These are phyloP conservation scores for Zalaria obscura DNA, from an alignment of 2,329 filamentous ascomycete genomes.

Conservation along the genomic window DNA sequence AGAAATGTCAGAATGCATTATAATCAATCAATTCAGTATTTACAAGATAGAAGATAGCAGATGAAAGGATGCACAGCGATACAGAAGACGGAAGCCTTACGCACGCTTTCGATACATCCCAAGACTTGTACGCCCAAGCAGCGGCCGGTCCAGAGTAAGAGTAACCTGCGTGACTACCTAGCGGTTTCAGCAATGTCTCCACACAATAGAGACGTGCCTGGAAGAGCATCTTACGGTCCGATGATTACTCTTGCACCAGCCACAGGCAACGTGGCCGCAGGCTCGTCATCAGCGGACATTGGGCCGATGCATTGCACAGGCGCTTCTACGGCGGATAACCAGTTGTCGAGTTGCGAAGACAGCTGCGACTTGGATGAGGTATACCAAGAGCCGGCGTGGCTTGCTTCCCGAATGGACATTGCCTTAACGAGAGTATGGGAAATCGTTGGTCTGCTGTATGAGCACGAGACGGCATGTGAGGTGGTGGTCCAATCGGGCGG, in stretches of 20 bases:
- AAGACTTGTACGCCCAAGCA: conserved; percentile 83
- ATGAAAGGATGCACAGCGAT: background rate
- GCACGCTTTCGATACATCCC: conserved; percentile 65
- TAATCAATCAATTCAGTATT: background rate
- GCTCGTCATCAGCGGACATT: conserved; percentile 21
- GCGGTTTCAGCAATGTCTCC: conserved; percentile 14
- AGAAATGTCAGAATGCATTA: background rate
- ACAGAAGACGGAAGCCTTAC: conserved; percentile 12
- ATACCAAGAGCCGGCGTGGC: conserved; percentile 86
- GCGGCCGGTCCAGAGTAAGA: conserved; percentile 81
- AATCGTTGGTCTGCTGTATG: background rate
- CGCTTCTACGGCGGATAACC: conserved; percentile 56
- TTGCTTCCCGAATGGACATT: conserved; percentile 39
- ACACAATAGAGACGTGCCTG: conserved; percentile 6
- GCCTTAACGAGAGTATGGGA: conserved; percentile 9
- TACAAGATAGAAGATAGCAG: background rate
- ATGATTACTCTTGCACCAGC: conserved; percentile 72
- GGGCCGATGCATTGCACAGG: conserved; percentile 47
- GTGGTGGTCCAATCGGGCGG: background rate
- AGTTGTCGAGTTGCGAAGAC: conserved; percentile 55
- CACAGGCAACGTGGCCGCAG: conserved; percentile 43
- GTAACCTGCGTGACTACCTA: conserved; percentile 76
- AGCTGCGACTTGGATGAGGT: conserved; percentile 45
- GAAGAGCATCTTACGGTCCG: conserved; percentile 53
- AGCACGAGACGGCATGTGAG: background rate